phyloP scores from a whole-genome alignment of 1,284 basidiomycete species.

The Bjerkandera adusta region DNA sequence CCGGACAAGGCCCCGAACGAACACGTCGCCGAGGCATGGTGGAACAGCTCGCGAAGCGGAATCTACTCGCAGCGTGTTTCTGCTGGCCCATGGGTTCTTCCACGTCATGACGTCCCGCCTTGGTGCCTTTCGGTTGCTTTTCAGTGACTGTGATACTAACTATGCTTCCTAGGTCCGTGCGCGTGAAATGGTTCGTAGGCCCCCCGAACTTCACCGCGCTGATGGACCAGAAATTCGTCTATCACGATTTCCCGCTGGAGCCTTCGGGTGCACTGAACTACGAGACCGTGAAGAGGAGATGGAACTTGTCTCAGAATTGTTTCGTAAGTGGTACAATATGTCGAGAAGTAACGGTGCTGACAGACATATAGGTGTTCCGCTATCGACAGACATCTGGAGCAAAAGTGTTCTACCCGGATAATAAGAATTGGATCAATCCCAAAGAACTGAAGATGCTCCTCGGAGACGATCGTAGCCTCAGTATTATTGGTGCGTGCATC shows the following conservation, averaged over 20 bases:
- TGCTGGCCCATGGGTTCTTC: too few species aligned
- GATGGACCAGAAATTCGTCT: not conserved
- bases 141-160: too few species aligned
- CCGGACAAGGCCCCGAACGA: too few species aligned
- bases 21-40: too few species aligned
- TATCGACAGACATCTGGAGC: not conserved
- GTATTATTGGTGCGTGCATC: conserved; percentile 1
- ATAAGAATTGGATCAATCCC: not conserved
- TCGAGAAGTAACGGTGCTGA: not conserved
- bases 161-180: not conserved
- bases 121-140: too few species aligned
- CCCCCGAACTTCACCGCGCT: not conserved
- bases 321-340: not conserved
- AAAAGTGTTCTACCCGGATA: not conserved
- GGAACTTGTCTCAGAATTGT: not conserved
- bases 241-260: not conserved
- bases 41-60: too few species aligned
- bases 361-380: not conserved
- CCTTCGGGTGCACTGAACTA: not conserved
- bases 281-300: not conserved
- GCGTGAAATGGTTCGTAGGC: not conserved
- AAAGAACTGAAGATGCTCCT: not conserved
- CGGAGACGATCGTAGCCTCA: conserved; percentile 1
- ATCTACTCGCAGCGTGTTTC: too few species aligned
- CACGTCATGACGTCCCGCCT: too few species aligned